Percentiles rank a stretch among this genome's conserved stretches.
Conservation (phyloP, 495 filamentous ascomycete genomes). For the Aspergillus bertholletiae region DNA sequence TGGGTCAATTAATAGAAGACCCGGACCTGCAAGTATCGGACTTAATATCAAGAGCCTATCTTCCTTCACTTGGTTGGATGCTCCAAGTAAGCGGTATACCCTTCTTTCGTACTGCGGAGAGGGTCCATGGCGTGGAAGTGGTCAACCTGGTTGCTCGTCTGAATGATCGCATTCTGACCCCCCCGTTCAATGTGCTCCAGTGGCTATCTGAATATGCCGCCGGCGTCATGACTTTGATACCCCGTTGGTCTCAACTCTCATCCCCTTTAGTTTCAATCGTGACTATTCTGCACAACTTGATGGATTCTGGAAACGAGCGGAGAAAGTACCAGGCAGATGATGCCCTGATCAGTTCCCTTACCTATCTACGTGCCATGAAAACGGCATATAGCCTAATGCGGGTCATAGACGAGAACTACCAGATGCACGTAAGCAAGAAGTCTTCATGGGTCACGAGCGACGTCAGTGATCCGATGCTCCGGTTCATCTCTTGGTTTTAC, state of each 20-base stretch:
- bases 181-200: slow-evolving; percentile 21
- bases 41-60: slow-evolving; percentile 25
- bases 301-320: slow-evolving; percentile 23
- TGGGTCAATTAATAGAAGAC: slow-evolving; percentile 24
- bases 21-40: slow-evolving; percentile 22
- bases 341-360: slow-evolving; percentile 13
- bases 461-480: slow-evolving; percentile 28
- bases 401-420: slow-evolving; percentile 30
- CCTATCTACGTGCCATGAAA: slow-evolving; percentile 13
- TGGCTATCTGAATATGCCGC: slow-evolving; percentile 24
- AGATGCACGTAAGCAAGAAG: slow-evolving; percentile 37
- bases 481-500: slow-evolving; percentile 24
- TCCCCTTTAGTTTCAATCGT: slow-evolving; percentile 16
- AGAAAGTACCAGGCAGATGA: slow-evolving; percentile 14
- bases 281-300: slow-evolving; percentile 18
- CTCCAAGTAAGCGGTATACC: slow-evolving; percentile 30
- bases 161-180: slow-evolving; percentile 23
- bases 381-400: slow-evolving; percentile 26
- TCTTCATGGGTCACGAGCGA: slow-evolving; percentile 36
- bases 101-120: slow-evolving; percentile 27
- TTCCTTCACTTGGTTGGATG: slow-evolving; percentile 27
- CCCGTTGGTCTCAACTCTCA: slow-evolving; percentile 24
- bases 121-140: slow-evolving; percentile 18
- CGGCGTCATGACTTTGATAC: slow-evolving; percentile 21
- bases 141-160: slow-evolving; percentile 24